These are phyloP conservation scores for Daldinia vernicosa DNA, from an alignment of 495 filamentous ascomycete genomes.

Conservation along the genomic window DNA sequence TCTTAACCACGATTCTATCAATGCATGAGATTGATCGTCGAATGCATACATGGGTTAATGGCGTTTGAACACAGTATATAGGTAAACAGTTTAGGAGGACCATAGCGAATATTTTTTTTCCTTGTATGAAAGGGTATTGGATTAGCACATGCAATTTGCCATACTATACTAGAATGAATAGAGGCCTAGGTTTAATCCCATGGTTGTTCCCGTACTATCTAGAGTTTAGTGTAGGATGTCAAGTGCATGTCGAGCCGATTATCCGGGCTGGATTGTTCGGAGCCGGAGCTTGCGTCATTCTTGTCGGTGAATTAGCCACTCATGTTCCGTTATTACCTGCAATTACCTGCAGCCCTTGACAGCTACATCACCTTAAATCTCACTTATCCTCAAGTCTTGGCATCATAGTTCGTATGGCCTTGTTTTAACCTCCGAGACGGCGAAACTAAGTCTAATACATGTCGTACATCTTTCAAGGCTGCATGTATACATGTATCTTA, in stretches of 20 bases:
- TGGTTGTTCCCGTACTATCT: background rate
- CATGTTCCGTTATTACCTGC: constrained; percentile 11
- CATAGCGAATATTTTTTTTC: background rate
- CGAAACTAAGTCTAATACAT: constrained; percentile 6
- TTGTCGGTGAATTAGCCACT: constrained; percentile 17
- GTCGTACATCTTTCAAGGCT: background rate
- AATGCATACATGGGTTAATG: constrained; percentile 20
- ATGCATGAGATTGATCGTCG: background rate
- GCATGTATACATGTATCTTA: background rate
- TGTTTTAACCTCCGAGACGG: constrained; percentile 37
- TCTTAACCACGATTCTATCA: background rate
- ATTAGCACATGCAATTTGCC: background rate
- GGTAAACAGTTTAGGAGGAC: background rate
- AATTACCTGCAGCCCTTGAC: background rate
- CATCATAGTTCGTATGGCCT: constrained; percentile 39
- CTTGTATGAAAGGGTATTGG: background rate
- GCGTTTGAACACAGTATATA: constrained; percentile 8
- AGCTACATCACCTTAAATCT: constrained; percentile 21
- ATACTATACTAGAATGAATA: background rate
- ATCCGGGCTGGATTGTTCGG: constrained; percentile 28
- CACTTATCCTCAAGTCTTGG: constrained; percentile 39
- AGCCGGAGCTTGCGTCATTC: constrained; percentile 35
- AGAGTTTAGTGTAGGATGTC: no score
- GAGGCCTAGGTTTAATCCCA: background rate
- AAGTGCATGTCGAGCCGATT: constrained; percentile 30